Percentiles rank a stretch among this genome's conserved stretches.
Evolutionary conservation across 345 rosid species (phyloP).

Genomic region (Brassica juncea): DNA sequence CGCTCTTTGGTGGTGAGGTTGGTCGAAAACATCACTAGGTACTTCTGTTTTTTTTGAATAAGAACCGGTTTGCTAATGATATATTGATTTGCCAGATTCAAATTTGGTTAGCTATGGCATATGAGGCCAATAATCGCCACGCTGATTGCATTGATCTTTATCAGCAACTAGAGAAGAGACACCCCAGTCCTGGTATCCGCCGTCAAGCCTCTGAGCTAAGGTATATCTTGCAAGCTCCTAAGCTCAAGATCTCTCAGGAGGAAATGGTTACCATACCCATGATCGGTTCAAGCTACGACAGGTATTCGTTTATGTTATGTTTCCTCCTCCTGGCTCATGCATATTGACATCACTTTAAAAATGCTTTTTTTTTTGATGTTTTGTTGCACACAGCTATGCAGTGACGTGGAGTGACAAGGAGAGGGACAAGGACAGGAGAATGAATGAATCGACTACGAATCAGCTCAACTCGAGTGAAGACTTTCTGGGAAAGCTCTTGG

Average conservation of each 20-base stretch:
- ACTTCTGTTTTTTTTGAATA: not conserved
- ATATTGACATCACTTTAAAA: not conserved
- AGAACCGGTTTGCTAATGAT: conserved; percentile 27
- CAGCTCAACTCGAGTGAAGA: conserved; percentile 70
- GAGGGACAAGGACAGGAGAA: conserved; percentile 56
- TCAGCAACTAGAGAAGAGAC: conserved; percentile 77
- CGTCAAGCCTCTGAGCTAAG: conserved; percentile 95
- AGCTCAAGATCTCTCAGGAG: conserved; percentile 84
- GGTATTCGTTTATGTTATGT: conserved; percentile 39
- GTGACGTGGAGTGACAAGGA: conserved; percentile 80
- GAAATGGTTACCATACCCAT: conserved; percentile 90
- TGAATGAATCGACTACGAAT: conserved; percentile 59
- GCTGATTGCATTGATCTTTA: conserved; percentile 86
- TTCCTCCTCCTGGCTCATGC: not conserved
- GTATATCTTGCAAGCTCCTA: conserved; percentile 92
- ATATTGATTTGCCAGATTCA: conserved; percentile 61
- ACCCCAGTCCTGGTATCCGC: conserved; percentile 74
- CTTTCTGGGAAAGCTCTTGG: conserved; percentile 68
- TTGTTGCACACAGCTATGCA: conserved; percentile 70
- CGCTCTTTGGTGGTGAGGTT: conserved; percentile 97
- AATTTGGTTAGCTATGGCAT: conserved; percentile 98
- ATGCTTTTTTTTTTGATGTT: not conserved
- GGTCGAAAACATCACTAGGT: conserved; percentile 36
- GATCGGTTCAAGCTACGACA: conserved; percentile 79
- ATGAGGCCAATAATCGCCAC: conserved; percentile 90